phyloP scores from a whole-genome alignment of 305 asterid genomes.

The Fraxinus greggii region DNA sequence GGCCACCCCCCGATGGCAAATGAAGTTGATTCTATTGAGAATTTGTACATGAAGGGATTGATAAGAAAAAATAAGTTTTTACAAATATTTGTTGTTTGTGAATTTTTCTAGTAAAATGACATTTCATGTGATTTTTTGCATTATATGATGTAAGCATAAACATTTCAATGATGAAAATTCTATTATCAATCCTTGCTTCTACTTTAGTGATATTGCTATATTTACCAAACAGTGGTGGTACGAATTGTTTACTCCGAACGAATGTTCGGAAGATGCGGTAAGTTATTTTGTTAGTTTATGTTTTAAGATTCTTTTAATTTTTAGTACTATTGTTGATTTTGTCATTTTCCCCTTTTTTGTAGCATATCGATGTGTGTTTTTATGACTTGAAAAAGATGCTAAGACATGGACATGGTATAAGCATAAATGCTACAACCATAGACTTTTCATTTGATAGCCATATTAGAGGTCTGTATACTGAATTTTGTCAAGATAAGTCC shows the following conservation, averaged over 20 bases:
- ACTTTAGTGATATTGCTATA: too few species aligned
- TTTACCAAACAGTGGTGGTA: neutral
- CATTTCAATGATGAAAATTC: neutral
- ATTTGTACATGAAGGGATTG: neutral
- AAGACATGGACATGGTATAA: too few species aligned
- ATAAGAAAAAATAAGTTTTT: neutral
- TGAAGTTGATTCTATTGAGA: neutral
- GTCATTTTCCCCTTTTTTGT: neutral
- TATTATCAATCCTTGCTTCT: too few species aligned
- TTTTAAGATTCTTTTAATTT: too few species aligned
- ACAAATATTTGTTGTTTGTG: too few species aligned
- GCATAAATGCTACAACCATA: too few species aligned
- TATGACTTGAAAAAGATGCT: too few species aligned
- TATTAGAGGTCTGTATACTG: too few species aligned
- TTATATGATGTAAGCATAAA: neutral
- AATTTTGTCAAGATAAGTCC: too few species aligned
- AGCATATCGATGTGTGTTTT: too few species aligned
- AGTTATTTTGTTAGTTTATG: neutral
- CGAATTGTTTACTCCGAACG: too few species aligned
- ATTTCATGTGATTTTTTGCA: neutral
- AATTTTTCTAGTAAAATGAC: neutral
- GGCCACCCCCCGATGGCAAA: rapidly evolving
- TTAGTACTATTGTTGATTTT: neutral
- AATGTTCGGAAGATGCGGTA: neutral
- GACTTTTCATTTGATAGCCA: too few species aligned